Conservation (phyloP, 148 eudicot genomes). For the Cornus suecica region DNA sequence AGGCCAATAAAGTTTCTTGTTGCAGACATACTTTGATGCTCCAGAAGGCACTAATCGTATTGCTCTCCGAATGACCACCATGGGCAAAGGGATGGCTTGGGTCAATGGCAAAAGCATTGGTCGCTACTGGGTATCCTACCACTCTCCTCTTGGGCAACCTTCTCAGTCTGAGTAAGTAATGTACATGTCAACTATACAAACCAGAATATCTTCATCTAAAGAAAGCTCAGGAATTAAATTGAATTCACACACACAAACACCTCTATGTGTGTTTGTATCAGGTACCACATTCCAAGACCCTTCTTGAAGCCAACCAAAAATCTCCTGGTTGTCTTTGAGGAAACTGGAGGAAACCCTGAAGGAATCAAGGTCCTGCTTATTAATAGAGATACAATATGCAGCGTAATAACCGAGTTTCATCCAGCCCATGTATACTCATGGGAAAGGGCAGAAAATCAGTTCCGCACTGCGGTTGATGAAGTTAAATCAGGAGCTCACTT, state of each 20-base stretch:
- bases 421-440: conserved; percentile 51
- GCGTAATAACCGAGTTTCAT: conserved; percentile 41
- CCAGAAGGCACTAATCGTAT: conserved; percentile 73
- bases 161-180: conserved; percentile 74
- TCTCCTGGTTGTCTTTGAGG: conserved; percentile 74
- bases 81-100: conserved; percentile 83
- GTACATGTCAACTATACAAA: neutral
- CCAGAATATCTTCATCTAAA: neutral
- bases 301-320: conserved; percentile 66
- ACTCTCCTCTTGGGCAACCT: conserved; percentile 53
- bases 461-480: conserved; percentile 26
- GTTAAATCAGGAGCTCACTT: conserved; percentile 38
- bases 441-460: conserved; percentile 32
- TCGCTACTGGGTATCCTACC: conserved; percentile 70
- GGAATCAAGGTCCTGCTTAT: conserved; percentile 46
- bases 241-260: neutral
- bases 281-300: conserved; percentile 87
- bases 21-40: conserved; percentile 67
- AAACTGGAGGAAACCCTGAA: conserved; percentile 52
- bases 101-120: conserved; percentile 76
- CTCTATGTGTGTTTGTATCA: neutral
- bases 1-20: neutral
- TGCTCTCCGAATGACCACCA: conserved; percentile 51
- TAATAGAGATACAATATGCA: conserved; percentile 65
- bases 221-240: neutral